A percentile compares a stretch with the other conserved stretches of the same genome.
These are phyloP conservation scores for Polygonum aviculare DNA, from an alignment of 148 eudicot genomes.

Conservation along the genomic window DNA sequence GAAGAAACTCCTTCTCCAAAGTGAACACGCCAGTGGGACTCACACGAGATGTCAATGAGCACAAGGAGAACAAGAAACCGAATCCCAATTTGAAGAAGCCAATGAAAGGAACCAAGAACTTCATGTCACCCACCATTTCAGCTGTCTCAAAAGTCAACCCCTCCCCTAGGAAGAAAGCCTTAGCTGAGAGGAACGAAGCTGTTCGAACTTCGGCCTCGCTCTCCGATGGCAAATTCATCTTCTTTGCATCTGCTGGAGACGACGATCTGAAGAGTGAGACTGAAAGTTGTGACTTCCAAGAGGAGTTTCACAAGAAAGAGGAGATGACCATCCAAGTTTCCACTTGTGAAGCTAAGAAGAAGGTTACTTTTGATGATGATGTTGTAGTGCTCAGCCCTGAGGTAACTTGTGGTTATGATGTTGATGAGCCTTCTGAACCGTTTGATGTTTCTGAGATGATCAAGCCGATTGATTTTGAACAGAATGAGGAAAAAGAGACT, in stretches of 20 bases:
- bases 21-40: conserved; percentile 17
- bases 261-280: conserved; percentile 1
- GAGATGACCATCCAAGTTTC: not conserved
- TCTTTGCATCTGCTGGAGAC: conserved; percentile 19
- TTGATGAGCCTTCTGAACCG: conserved; percentile 9
- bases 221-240: conserved; percentile 47
- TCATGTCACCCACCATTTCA: conserved; percentile 92
- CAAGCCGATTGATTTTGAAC: not conserved
- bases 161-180: conserved; percentile 73
- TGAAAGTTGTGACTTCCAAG: not conserved
- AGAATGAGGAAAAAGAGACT: not conserved
- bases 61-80: conserved; percentile 64
- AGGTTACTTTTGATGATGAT: conserved; percentile 24
- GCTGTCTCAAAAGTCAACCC: conserved; percentile 82
- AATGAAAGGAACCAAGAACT: conserved; percentile 34
- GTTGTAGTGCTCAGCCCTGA: conserved; percentile 37
- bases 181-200: conserved; percentile 77
- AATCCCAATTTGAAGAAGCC: conserved; percentile 36
- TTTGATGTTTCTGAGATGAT: not conserved
- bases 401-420: conserved; percentile 16
- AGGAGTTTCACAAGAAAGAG: not conserved
- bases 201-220: conserved; percentile 57
- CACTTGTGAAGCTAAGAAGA: conserved; percentile 15
- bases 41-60: conserved; percentile 25
- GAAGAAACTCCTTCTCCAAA: conserved; percentile 33